Evolutionary conservation across 495 filamentous ascomycete species (phyloP).

Genomic region (Beverwykella pulmonaria): DNA sequence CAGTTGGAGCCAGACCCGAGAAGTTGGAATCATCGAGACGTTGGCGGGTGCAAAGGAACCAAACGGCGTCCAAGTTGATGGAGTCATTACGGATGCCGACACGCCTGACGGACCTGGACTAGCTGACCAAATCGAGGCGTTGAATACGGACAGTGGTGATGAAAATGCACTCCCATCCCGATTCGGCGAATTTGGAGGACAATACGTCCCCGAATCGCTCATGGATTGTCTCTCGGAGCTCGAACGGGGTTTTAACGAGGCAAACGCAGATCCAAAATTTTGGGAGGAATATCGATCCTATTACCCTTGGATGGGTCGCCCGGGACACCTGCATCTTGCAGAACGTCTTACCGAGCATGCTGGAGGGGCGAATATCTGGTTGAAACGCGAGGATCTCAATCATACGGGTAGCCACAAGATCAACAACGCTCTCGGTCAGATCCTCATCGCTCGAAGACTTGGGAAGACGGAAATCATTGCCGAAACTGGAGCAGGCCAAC

Average conservation of each 20-base stretch:
- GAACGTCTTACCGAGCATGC: slow-evolving; percentile 84
- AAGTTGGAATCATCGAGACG: slow-evolving; percentile 68
- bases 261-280: slow-evolving; percentile 83
- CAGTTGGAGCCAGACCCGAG: slow-evolving; percentile 49
- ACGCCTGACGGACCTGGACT: slow-evolving; percentile 62
- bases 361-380: slow-evolving; percentile 90
- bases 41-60: slow-evolving; percentile 57
- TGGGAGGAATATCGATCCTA: slow-evolving; percentile 97
- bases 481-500: slow-evolving; percentile 94
- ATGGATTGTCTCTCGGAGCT: slow-evolving; percentile 96
- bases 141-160: slow-evolving; percentile 57
- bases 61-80: slow-evolving; percentile 59
- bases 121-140: slow-evolving; percentile 71
- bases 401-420: slow-evolving; percentile 86
- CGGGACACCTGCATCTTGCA: slow-evolving; percentile 86
- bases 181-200: slow-evolving; percentile 97
- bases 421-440: slow-evolving; percentile 92
- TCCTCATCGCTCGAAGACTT: slow-evolving; percentile 75
- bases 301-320: slow-evolving; percentile 97
- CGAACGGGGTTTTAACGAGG: slow-evolving; percentile 85
- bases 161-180: slow-evolving; percentile 68
- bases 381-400: slow-evolving; percentile 94
- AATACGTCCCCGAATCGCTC: slow-evolving; percentile 95
- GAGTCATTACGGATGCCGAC: slow-evolving; percentile 65
- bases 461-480: slow-evolving; percentile 95